phyloP scores from a whole-genome alignment of 768 basidiomycete genomes.

The Collybia sordida region DNA sequence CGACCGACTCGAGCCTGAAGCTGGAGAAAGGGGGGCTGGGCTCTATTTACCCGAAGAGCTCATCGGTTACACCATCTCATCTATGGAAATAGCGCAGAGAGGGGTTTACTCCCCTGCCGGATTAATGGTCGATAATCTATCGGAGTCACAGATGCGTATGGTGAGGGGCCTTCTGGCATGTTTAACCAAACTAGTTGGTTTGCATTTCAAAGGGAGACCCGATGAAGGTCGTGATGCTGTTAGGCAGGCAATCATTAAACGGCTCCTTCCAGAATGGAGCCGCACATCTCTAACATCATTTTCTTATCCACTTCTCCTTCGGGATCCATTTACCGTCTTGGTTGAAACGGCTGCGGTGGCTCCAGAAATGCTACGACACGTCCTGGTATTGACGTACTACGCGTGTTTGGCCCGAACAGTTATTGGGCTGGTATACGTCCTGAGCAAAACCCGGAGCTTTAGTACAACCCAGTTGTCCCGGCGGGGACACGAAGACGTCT shows the following conservation, averaged over 20 bases:
- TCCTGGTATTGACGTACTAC: slow-evolving; percentile 88
- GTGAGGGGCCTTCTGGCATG: slow-evolving; percentile 75
- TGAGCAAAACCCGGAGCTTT: slow-evolving; percentile 68
- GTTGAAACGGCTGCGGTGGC: slow-evolving; percentile 89
- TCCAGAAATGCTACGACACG: slow-evolving; percentile 86
- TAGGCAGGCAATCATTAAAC: slow-evolving; percentile 84
- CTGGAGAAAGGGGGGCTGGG: slow-evolving; percentile 75
- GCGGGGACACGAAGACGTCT: slow-evolving; percentile 66
- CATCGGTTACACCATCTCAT: slow-evolving; percentile 82
- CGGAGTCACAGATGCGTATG: slow-evolving; percentile 76
- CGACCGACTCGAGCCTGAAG: slow-evolving; percentile 71
- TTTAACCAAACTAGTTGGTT: slow-evolving; percentile 60
- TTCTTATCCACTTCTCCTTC: slow-evolving; percentile 80
- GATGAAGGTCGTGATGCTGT: slow-evolving; percentile 79
- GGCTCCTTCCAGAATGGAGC: slow-evolving; percentile 90
- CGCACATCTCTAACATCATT: slow-evolving; percentile 80
- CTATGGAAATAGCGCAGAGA: slow-evolving; percentile 79
- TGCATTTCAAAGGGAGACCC: slow-evolving; percentile 67
- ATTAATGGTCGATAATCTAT: slow-evolving; percentile 70
- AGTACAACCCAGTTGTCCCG: slow-evolving; percentile 41
- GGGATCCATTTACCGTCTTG: slow-evolving; percentile 88
- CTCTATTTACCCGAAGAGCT: slow-evolving; percentile 93
- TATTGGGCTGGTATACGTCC: slow-evolving; percentile 79
- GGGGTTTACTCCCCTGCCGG: slow-evolving; percentile 51
- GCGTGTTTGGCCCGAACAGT: slow-evolving; percentile 85